Conservation (phyloP, 2,329 filamentous ascomycete species). For the Pseudomassariella vexata region DNA sequence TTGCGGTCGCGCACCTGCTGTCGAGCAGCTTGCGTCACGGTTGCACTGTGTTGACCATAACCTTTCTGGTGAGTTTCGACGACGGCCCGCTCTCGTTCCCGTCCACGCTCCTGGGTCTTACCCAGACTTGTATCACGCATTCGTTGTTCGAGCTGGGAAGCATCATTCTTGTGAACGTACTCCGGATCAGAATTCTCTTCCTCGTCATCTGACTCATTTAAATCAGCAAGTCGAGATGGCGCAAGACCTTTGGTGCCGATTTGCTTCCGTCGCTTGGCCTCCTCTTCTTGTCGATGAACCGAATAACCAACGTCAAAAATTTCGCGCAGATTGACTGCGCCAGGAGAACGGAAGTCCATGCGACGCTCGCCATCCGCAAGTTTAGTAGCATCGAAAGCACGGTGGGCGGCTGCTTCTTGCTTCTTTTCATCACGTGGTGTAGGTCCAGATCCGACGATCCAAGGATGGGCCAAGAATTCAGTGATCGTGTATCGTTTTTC, state of each 20-base stretch:
- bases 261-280: constrained; percentile 85
- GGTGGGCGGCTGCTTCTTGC: constrained; percentile 34
- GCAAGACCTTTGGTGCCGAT: constrained; percentile 65
- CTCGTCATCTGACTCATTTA: constrained; percentile 64
- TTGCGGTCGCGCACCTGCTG: constrained; percentile 67
- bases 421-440: constrained; percentile 56
- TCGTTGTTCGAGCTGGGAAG: constrained; percentile 72
- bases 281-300: constrained; percentile 93
- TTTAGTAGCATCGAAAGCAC: constrained; percentile 51
- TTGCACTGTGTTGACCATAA: constrained; percentile 83
- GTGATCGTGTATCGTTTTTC: constrained; percentile 91
- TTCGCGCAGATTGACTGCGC: constrained; percentile 89
- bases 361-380: constrained; percentile 58
- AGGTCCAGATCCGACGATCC: constrained; percentile 67
- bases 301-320: constrained; percentile 99
- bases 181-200: constrained; percentile 49
- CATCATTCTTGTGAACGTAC: constrained; percentile 35
- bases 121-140: constrained; percentile 74
- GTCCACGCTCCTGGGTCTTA: constrained; percentile 45
- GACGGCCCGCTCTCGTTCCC: constrained; percentile 41
- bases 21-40: constrained; percentile 77
- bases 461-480: constrained; percentile 91
- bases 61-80: constrained; percentile 48
- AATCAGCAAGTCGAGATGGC: constrained; percentile 50
- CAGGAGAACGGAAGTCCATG: constrained; percentile 91